These are phyloP conservation scores for sunflower (Helianthus annuus) DNA, from an alignment of 129 eudicot species.

Conservation along the genomic window HanXRQr2.0-SUNRISE NC_035439.2:109409277-109409776, in stretches of 20 bases:
- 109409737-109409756: not conserved
- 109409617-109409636: slow-evolving; percentile 45
- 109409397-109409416: slow-evolving; percentile 19
- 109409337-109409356: slow-evolving; percentile 83
- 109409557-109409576: slow-evolving; percentile 58
- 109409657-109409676: slow-evolving; percentile 75
- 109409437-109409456: too few species aligned
- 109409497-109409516: slow-evolving; percentile 60
- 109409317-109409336: slow-evolving; percentile 94
- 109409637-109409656: slow-evolving; percentile 87
- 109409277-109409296: slow-evolving; percentile 4
- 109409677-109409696: slow-evolving; percentile 45
- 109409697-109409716: not conserved
- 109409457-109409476: slow-evolving; percentile 49
- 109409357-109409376: slow-evolving; percentile 83
- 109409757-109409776: slow-evolving; percentile 45
- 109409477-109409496: slow-evolving; percentile 85
- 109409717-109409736: slow-evolving; percentile 14
- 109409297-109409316: slow-evolving; percentile 75
- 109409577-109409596: slow-evolving; percentile 52
- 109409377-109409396: slow-evolving; percentile 11
- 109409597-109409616: slow-evolving; percentile 20
- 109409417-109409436: slow-evolving; percentile 4
- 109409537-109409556: slow-evolving; percentile 69
- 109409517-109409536: slow-evolving; percentile 67